Percentiles rank a stretch among this genome's conserved stretches.
Evolutionary conservation across 2,329 filamentous ascomycete species (phyloP).

Genomic region (Colletotrichum tofieldiae): DNA sequence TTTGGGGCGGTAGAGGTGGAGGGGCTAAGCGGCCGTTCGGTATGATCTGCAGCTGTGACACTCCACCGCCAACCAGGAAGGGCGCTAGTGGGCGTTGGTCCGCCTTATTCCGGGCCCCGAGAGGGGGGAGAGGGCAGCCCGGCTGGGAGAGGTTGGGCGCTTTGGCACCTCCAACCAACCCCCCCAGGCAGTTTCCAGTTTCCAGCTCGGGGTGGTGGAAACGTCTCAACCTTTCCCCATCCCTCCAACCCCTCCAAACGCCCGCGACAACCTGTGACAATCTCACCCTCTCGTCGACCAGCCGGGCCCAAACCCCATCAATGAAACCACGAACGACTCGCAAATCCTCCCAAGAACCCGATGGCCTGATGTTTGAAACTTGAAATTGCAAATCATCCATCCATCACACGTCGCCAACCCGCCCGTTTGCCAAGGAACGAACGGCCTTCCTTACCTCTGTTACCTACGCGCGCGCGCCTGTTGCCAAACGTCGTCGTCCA

Average conservation of each 20-base stretch:
- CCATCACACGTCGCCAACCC: constrained; percentile 7
- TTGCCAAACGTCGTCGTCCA: constrained; percentile 24
- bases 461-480: constrained; percentile 4
- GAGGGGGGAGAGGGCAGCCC: constrained; percentile 4
- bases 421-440: constrained; percentile 9
- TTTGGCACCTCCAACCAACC: constrained; percentile 17
- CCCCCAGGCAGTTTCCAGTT: too few species aligned
- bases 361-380: constrained; percentile 46
- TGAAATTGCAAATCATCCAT: constrained; percentile 40
- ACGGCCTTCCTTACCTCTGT: constrained; percentile 7
- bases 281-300: constrained; percentile 20
- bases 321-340: constrained; percentile 41
- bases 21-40: constrained; percentile 31
- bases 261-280: constrained; percentile 21
- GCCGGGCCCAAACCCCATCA: constrained; percentile 16
- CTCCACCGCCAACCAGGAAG: constrained; percentile 29
- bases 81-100: constrained; percentile 32
- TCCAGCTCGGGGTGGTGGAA: constrained; percentile 29
- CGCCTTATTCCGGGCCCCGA: constrained; percentile 29
- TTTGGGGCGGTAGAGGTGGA: constrained; percentile 38
- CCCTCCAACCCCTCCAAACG: constrained; percentile 6
- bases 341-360: constrained; percentile 31
- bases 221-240: constrained; percentile 35
- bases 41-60: constrained; percentile 35
- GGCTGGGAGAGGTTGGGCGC: constrained; percentile 6